Evolutionary conservation across 2,329 filamentous ascomycete species (phyloP).

Genomic region (Oidium heveae): DNA sequence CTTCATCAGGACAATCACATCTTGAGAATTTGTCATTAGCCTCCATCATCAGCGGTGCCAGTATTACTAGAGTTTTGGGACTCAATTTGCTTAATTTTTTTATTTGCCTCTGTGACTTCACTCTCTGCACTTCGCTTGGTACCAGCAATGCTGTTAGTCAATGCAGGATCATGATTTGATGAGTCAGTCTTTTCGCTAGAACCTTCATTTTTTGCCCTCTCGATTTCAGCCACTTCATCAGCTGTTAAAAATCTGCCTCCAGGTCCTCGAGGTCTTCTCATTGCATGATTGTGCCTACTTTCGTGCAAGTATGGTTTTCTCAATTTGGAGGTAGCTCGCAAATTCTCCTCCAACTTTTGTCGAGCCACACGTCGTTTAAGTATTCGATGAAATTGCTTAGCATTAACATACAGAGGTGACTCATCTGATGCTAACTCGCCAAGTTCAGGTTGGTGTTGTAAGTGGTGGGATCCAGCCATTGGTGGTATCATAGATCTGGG

Average conservation of each 20-base stretch:
- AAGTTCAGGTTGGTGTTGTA: constrained; percentile 52
- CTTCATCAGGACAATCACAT: too few species aligned
- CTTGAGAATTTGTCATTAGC: too few species aligned
- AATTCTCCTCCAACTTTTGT: constrained; percentile 77
- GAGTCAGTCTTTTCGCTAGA: constrained; percentile 16
- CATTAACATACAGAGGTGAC: constrained; percentile 89
- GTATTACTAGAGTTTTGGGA: neutral
- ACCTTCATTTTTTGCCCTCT: constrained; percentile 28
- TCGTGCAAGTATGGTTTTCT: constrained; percentile 94
- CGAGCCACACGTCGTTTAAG: constrained; percentile 80
- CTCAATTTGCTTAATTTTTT: constrained; percentile 23
- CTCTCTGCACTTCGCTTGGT: constrained; percentile 36
- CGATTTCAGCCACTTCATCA: constrained; percentile 81
- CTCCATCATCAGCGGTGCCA: too few species aligned
- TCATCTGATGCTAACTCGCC: constrained; percentile 55
- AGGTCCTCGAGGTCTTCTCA: constrained; percentile 80
- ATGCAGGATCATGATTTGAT: constrained; percentile 9
- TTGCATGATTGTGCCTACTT: constrained; percentile 91
- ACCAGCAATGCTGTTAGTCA: constrained; percentile 16
- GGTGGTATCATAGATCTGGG: constrained; percentile 29
- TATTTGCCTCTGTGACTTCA: constrained; percentile 22
- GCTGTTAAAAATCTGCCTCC: constrained; percentile 90
- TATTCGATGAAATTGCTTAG: constrained; percentile 95
- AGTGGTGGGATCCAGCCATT: constrained; percentile 34
- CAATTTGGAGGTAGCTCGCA: constrained; percentile 80